Conservation (phyloP, 176 grass and related monocot genomes). For the Rhynchospora tenuis region DNA sequence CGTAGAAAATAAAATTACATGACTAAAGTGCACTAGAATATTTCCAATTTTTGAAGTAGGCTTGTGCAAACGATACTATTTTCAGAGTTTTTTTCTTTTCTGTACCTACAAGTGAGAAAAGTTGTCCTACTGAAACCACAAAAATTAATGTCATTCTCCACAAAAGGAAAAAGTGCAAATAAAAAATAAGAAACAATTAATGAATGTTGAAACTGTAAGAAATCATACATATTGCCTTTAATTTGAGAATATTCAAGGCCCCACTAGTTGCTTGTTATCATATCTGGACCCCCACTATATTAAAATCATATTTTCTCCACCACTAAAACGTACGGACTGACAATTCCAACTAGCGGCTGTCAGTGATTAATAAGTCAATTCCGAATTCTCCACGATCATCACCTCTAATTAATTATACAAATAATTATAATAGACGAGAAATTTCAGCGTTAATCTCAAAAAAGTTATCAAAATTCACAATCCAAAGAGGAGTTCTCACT, state of each 20-base stretch:
- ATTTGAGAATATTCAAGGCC: no score
- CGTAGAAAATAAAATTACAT: background rate
- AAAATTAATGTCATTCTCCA: background rate
- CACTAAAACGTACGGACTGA: background rate
- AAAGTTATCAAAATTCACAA: background rate
- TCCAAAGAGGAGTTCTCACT: background rate
- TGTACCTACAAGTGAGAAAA: no score
- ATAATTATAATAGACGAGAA: background rate
- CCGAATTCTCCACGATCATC: background rate
- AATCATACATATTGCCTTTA: no score
- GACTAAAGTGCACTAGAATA: no score
- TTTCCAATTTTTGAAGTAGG: no score
- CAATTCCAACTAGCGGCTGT: background rate
- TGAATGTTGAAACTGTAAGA: background rate
- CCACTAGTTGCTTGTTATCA: background rate
- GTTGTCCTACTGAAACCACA: no score
- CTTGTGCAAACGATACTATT: no score
- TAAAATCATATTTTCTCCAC: background rate
- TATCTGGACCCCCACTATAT: background rate
- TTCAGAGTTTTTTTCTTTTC: no score
- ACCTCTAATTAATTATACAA: background rate
- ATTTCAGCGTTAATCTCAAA: background rate
- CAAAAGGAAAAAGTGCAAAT: background rate
- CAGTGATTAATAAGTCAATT: background rate
- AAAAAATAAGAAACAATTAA: background rate